Conservation (phyloP, 371 early-diverging fungal species). For the Saksenaea vasiformis region DNA sequence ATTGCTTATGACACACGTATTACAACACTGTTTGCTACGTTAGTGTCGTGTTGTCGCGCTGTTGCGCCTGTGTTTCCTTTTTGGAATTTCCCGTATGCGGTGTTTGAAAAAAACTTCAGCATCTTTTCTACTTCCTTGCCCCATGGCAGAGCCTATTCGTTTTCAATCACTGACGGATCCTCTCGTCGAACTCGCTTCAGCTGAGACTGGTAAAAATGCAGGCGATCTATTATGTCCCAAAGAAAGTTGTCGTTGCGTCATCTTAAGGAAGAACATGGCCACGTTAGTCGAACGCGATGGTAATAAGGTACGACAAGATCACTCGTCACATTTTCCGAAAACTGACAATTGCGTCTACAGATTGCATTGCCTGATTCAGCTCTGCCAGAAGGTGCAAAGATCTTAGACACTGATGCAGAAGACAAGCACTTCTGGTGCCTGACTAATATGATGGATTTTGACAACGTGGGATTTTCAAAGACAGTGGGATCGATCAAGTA, state of each 20-base stretch:
- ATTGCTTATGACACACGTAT: not conserved
- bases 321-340: not conserved
- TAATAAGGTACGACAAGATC: conserved; percentile 27
- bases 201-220: conserved; percentile 25
- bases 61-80: no score
- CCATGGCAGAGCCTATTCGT: conserved; percentile 16
- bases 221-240: conserved; percentile 47
- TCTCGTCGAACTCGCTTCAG: conserved; percentile 22
- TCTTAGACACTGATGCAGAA: conserved; percentile 5
- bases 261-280: conserved; percentile 40
- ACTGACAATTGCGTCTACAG: conserved; percentile 4
- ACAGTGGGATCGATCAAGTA: conserved; percentile 60
- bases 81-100: no score
- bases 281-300: conserved; percentile 41
- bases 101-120: not conserved
- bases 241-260: conserved; percentile 36
- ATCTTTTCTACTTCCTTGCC: not conserved
- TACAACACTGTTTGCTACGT: not conserved
- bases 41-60: not conserved
- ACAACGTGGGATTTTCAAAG: conserved; percentile 80
- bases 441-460: conserved; percentile 72
- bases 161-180: conserved; percentile 30
- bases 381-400: conserved; percentile 17
- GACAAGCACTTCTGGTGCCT: conserved; percentile 58
- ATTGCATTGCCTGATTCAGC: conserved; percentile 27